These are phyloP conservation scores for Raffaelea deltoideospora DNA, from an alignment of 2,329 filamentous ascomycete genomes.

Conservation along the genomic window DNA sequence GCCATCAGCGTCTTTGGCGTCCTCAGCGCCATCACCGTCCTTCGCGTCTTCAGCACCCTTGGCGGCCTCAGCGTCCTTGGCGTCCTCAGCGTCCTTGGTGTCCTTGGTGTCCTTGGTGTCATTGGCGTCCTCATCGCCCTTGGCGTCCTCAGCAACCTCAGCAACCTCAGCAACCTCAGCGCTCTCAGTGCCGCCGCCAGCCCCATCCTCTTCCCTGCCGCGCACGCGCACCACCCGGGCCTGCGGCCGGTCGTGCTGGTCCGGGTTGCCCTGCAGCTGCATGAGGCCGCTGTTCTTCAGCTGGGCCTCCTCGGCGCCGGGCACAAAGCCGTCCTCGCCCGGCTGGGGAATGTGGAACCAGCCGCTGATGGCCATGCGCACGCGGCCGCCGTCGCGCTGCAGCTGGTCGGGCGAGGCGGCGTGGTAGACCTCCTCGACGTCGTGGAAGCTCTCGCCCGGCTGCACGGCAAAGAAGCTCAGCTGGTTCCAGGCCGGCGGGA, in stretches of 20 bases:
- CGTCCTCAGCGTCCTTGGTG: slow-evolving; percentile 19
- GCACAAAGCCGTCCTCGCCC: slow-evolving; percentile 81
- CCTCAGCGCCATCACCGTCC: background rate
- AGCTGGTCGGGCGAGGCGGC: slow-evolving; percentile 40
- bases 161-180: too few relatives aligned
- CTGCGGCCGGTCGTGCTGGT: slow-evolving; percentile 73
- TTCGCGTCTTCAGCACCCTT: slow-evolving; percentile 13
- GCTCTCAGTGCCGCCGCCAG: too few relatives aligned
- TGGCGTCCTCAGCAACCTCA: too few relatives aligned
- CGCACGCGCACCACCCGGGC: slow-evolving; percentile 31
- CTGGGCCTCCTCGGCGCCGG: slow-evolving; percentile 76
- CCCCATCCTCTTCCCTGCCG: too few relatives aligned
- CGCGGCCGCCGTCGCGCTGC: slow-evolving; percentile 54
- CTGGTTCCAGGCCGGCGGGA: slow-evolving; percentile 94
- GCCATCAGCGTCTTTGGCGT: too few relatives aligned
- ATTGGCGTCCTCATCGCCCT: slow-evolving; percentile 17
- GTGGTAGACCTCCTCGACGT: slow-evolving; percentile 94
- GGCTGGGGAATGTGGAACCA: slow-evolving; percentile 98
- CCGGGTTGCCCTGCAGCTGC: slow-evolving; percentile 82
- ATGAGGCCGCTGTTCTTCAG: slow-evolving; percentile 82
- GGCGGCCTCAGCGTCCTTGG: slow-evolving; percentile 26
- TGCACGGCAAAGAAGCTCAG: slow-evolving; percentile 96
- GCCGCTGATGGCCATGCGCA: slow-evolving; percentile 95
- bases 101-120: slow-evolving; percentile 29
- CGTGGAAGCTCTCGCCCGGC: slow-evolving; percentile 96